Evolutionary conservation across 495 filamentous ascomycete species (phyloP), one percentile per base, ranked within the genome.

Genomic region (Trypethelium eluteriae): DNA sequence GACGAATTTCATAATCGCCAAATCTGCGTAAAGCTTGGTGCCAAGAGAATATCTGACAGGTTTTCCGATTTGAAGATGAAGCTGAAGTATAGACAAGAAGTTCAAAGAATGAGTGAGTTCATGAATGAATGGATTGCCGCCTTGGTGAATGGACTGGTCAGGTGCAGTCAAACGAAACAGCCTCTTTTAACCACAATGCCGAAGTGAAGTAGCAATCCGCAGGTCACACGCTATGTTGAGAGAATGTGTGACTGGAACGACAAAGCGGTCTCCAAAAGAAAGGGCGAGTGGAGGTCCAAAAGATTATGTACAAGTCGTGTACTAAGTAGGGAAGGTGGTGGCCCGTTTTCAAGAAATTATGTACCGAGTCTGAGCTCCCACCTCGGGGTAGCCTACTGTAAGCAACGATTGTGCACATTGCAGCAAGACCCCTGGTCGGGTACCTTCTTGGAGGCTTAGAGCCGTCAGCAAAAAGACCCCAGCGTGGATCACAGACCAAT

Each of bases 261-360:
- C 25, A 36, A 59, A 35, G 53, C 53, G 36, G 53, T 32, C 53
- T 18, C 53, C 32, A 34, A 4, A 36, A 34, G 32, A 34, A 36
- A 10, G 32, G 11, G 53, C 5, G 11, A 32, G 53, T 11, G 3
- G 32, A 59, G 18, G 11, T 36, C 53, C 53, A 11, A 36, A 18
- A 34, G 53, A 59, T 36, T 18, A 59, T 59, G 53, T 59, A 59
- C 53, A 59, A 32, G 32, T 59, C 25, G 32, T 10, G 25, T 25
- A 25, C 25, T 25, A 25, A 25, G 32, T 59, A 59, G 53, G 53
- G 53, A 59, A 59, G 53, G 53, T 36, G 32, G 18, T 59, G 53
- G 53, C 36, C 14, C 53, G 53, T 34, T 59, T 7, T 59, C 36
- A 59, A 59, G 6, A 59, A 25, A 34, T 35, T 59, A 35, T 59